These are phyloP conservation scores for Penstemon eatonii DNA, from an alignment of 257 asterid genomes.

Conservation along the genomic window DNA sequence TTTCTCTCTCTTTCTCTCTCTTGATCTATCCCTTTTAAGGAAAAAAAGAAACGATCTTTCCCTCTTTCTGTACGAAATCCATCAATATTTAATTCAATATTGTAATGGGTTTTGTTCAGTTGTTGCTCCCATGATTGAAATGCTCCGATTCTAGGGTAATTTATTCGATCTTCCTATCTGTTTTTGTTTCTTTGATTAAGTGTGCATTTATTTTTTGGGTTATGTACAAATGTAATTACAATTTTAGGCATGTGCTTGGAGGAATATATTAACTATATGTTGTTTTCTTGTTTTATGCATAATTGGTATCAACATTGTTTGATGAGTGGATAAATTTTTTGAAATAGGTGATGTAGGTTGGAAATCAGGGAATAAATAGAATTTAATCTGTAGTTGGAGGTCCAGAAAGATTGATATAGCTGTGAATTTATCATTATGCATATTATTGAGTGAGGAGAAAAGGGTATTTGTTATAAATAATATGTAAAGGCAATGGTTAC, in stretches of 20 bases:
- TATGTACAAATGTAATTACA: conserved; percentile 18
- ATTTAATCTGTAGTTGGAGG: not conserved
- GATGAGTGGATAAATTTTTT: conserved; percentile 32
- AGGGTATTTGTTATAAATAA: conserved; percentile 6
- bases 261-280: not conserved
- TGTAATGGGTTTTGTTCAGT: conserved; percentile 30
- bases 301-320: conserved; percentile 45
- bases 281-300: conserved; percentile 6
- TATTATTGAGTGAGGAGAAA: conserved; percentile 3
- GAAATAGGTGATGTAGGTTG: conserved; percentile 42
- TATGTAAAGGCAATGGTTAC: conserved; percentile 52
- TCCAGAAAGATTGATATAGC: conserved; percentile 26
- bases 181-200: conserved; percentile 8
- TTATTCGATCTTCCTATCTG: conserved; percentile 12
- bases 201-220: conserved; percentile 14
- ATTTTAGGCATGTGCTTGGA: conserved; percentile 14
- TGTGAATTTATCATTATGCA: conserved; percentile 18
- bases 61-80: not conserved
- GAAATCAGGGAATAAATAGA: not conserved
- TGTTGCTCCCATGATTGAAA: conserved; percentile 30
- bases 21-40: conserved; percentile 37
- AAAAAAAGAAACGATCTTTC: conserved; percentile 20
- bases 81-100: conserved; percentile 19
- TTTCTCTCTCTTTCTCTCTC: conserved; percentile 2
- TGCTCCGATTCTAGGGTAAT: conserved; percentile 21